phyloP scores from a whole-genome alignment of 805 yeast genomes.

The Saccharomycopsis schoenii region DNA sequence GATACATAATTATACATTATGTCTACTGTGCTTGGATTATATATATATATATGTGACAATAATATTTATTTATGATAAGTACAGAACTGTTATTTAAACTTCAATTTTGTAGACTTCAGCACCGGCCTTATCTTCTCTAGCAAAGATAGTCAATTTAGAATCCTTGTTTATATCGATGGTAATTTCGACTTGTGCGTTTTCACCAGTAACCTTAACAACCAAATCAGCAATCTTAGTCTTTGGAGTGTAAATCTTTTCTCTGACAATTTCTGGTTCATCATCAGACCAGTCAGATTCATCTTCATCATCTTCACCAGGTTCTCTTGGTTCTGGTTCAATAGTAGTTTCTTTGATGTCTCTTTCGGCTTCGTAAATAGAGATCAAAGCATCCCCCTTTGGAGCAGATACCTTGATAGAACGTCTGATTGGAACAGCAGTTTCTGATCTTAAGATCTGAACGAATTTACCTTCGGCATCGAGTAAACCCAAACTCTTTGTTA shows the following conservation, averaged over 20 bases:
- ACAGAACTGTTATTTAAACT: slow-evolving; percentile 17
- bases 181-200: slow-evolving; percentile 57
- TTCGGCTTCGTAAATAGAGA: slow-evolving; percentile 79
- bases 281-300: slow-evolving; percentile 49
- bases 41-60: neutral
- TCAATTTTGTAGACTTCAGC: slow-evolving; percentile 49
- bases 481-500: slow-evolving; percentile 76
- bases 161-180: slow-evolving; percentile 47
- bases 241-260: slow-evolving; percentile 63
- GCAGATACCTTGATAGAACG: slow-evolving; percentile 60
- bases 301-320: slow-evolving; percentile 42
- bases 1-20: neutral
- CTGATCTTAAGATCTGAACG: slow-evolving; percentile 62
- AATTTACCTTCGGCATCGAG: slow-evolving; percentile 65
- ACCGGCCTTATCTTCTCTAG: slow-evolving; percentile 55
- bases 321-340: slow-evolving; percentile 52
- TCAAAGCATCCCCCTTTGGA: slow-evolving; percentile 47
- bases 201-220: slow-evolving; percentile 59
- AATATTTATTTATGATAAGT: neutral
- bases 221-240: slow-evolving; percentile 71
- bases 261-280: slow-evolving; percentile 83
- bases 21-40: neutral
- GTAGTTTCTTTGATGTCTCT: slow-evolving; percentile 75
- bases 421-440: slow-evolving; percentile 87
- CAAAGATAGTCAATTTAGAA: slow-evolving; percentile 48